phyloP scores from a whole-genome alignment of 23 red algal genomes.

The Cyanidioschyzon merolae region DNA sequence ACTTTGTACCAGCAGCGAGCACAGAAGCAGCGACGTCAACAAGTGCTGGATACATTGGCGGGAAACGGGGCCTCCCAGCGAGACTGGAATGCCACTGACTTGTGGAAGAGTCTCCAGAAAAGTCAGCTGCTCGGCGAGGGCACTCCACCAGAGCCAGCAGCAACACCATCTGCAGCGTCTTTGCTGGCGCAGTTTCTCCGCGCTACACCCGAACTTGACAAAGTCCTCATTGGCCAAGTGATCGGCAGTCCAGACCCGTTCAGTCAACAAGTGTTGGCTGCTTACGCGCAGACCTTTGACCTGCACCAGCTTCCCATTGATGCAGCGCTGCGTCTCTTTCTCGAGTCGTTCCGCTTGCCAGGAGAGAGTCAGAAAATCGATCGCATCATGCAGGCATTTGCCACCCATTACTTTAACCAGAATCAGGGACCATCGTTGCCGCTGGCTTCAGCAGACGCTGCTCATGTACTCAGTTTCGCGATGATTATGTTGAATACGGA shows the following conservation, averaged over 20 bases:
- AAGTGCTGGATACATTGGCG: neutral
- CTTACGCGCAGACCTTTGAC: slow-evolving; percentile 58
- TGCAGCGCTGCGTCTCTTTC: slow-evolving; percentile 60
- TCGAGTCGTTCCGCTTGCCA: slow-evolving; percentile 92
- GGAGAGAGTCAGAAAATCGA: slow-evolving; percentile 98
- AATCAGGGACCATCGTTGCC: slow-evolving; percentile 34
- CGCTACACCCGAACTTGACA: slow-evolving; percentile 58
- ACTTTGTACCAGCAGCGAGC: neutral
- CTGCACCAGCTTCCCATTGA: slow-evolving; percentile 48
- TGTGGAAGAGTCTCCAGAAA: neutral
- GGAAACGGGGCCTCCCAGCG: neutral
- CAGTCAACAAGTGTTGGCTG: slow-evolving; percentile 37
- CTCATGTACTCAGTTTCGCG: slow-evolving; percentile 71
- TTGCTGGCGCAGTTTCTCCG: slow-evolving; percentile 38
- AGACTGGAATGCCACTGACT: neutral
- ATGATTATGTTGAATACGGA: slow-evolving; percentile 97
- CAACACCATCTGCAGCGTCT: neutral
- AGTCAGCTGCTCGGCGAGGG: too few relatives aligned
- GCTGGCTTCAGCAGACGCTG: slow-evolving; percentile 67
- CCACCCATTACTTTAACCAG: slow-evolving; percentile 52
- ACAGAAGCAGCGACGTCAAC: neutral
- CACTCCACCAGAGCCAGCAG: neutral
- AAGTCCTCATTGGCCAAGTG: slow-evolving; percentile 62
- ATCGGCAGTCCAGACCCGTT: slow-evolving; percentile 76
- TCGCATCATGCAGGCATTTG: slow-evolving; percentile 90